Percentiles rank a stretch among this genome's conserved stretches.
Evolutionary conservation across 2,329 filamentous ascomycete genomes (phyloP).

Genomic region (Ascochyta rabiei): DNA sequence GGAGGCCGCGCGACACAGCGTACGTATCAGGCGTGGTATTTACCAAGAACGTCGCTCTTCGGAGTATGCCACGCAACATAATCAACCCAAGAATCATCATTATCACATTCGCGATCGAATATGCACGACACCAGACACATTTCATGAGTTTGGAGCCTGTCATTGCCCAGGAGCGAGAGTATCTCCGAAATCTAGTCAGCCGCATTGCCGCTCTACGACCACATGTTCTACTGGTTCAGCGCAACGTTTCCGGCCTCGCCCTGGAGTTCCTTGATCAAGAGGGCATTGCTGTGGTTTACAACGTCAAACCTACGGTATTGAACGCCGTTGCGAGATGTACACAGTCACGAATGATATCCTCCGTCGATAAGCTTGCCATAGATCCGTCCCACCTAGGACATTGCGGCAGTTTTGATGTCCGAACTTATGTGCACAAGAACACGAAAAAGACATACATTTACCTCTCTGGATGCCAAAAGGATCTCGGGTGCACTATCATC

Average conservation of each 20-base stretch:
- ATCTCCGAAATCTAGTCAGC: slow-evolving; percentile 86
- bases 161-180: slow-evolving; percentile 95
- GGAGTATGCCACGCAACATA: slow-evolving; percentile 92
- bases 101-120: slow-evolving; percentile 94
- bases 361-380: slow-evolving; percentile 88
- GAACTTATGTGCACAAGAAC: slow-evolving; percentile 87
- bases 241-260: slow-evolving; percentile 88
- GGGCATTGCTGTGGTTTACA: slow-evolving; percentile 91
- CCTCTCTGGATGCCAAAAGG: slow-evolving; percentile 84
- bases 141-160: slow-evolving; percentile 99
- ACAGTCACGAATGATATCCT: slow-evolving; percentile 90
- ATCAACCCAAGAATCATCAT: slow-evolving; percentile 85
- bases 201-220: slow-evolving; percentile 86
- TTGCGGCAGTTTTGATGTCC: slow-evolving; percentile 89
- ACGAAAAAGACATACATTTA: slow-evolving; percentile 96
- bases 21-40: slow-evolving; percentile 98
- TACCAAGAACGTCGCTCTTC: slow-evolving; percentile 93
- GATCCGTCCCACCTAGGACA: slow-evolving; percentile 76
- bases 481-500: slow-evolving; percentile 93
- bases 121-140: slow-evolving; percentile 88
- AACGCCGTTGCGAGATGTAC: slow-evolving; percentile 93
- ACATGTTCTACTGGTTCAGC: slow-evolving; percentile 87
- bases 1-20: slow-evolving; percentile 86
- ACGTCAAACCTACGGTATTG: slow-evolving; percentile 94
- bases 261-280: slow-evolving; percentile 86